Evolutionary conservation across 2,329 filamentous ascomycete species (phyloP), one percentile per base, ranked within the genome.

Genomic region (Monilinia aucupariae): DNA sequence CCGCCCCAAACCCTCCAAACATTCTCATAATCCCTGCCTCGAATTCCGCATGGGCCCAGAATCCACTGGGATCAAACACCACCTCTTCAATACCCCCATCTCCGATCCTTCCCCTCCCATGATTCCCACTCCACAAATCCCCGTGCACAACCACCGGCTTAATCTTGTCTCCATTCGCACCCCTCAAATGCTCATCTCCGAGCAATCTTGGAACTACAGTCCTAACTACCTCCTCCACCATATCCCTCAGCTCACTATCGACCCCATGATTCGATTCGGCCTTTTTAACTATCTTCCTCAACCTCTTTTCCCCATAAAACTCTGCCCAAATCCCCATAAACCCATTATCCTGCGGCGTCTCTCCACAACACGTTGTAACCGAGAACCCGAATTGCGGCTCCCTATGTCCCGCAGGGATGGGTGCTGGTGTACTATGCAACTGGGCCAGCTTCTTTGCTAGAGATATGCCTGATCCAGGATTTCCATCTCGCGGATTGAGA

Each of bases 21-120:
- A 97, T 96, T 59, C 83, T 84, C 92, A 97, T 97, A 68, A 96
- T 96, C 0, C 93, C 93, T 59, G 96, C 78, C 69, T 97, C 93
- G 75, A 88, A 97, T 78, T 97, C 93, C 1, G 82, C 88, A 74
- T 97, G 92, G 1, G 88, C 91, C 72, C 96, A 97, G 67, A 89
- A 89, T 49, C 85, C 83, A 2, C 88, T 88, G 0, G 92, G 86
- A 72, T 97, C 93, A 72, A 86, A 97, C 1, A 96, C 84, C 0
- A 96, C 85, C 67, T 92, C 87, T 68, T 92, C 89, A 0, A 80
- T 76, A 1, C 78, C 80, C 0, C 80, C 79, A 47, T 76, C 66
- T 9, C 68, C 75, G 59, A 96, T 87, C 49, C 78, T 79, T 0
- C 89, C 92, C 4, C 78, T 75, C 13, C 85, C 84, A 56, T 89